Conservation (phyloP, 2,329 filamentous ascomycete genomes). For the Stemphylium lycopersici region DNA sequence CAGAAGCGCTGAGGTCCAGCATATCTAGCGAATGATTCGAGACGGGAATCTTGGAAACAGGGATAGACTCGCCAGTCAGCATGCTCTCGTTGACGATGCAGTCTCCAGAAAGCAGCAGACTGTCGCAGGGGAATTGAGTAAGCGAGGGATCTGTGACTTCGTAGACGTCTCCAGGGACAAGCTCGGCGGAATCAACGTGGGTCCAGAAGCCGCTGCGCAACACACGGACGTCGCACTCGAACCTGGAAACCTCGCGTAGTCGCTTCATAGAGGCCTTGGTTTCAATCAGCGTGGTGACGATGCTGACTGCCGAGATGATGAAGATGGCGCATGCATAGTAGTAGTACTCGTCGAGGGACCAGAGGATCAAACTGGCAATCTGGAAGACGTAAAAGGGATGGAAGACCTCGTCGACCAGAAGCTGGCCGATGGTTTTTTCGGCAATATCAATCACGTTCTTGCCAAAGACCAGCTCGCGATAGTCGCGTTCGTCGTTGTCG, state of each 20-base stretch:
- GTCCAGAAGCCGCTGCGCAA: conserved; percentile 96
- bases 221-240: conserved; percentile 94
- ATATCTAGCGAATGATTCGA: conserved; percentile 77
- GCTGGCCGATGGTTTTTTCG: conserved; percentile 80
- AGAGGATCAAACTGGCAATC: conserved; percentile 88
- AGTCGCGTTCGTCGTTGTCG: conserved; percentile 84
- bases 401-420: conserved; percentile 92
- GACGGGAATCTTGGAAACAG: conserved; percentile 88
- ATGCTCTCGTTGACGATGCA: conserved; percentile 99
- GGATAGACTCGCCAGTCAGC: conserved; percentile 96
- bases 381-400: conserved; percentile 99
- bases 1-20: conserved; percentile 79
- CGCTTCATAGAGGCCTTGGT: conserved; percentile 91
- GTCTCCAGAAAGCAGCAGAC: conserved; percentile 87
- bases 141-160: conserved; percentile 94
- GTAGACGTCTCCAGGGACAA: conserved; percentile 95
- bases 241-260: conserved; percentile 87
- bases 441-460: conserved; percentile 91
- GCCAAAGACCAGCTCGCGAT: conserved; percentile 85
- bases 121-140: conserved; percentile 88
- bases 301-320: conserved; percentile 90
- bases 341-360: conserved; percentile 96
- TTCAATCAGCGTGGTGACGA: conserved; percentile 85
- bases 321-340: conserved; percentile 98
- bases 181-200: conserved; percentile 81